phyloP scores from a whole-genome alignment of 169 alveolate species.

The Gregarina niphandrodes region DNA sequence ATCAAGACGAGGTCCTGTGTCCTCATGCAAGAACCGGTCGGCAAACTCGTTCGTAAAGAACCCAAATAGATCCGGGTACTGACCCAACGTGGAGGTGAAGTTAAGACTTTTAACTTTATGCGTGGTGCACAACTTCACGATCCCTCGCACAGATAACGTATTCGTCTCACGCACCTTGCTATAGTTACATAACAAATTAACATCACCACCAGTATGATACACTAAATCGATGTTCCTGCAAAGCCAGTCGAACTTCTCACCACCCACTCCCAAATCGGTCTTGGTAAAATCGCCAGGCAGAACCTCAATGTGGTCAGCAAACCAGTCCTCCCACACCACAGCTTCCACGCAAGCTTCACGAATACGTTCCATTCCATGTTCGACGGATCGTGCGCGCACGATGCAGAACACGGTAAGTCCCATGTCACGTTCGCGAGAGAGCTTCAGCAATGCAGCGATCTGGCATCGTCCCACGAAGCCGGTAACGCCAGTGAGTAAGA shows the following conservation, averaged over 20 bases:
- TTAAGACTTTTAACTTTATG: constrained; percentile 21
- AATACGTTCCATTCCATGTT: constrained; percentile 22
- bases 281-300: constrained; percentile 28
- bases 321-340: constrained; percentile 24
- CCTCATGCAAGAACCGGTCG: constrained; percentile 16
- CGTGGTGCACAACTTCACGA: constrained; percentile 24
- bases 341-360: constrained; percentile 30
- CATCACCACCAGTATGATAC: constrained; percentile 39
- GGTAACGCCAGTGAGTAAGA: constrained; percentile 30
- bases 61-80: constrained; percentile 34
- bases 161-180: constrained; percentile 28
- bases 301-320: constrained; percentile 16
- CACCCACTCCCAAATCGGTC: constrained; percentile 21
- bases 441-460: constrained; percentile 17
- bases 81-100: constrained; percentile 33
- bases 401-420: constrained; percentile 23
- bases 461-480: constrained; percentile 36
- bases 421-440: constrained; percentile 1
- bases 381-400: constrained; percentile 25
- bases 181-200: constrained; percentile 28
- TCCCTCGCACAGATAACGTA: constrained; percentile 16
- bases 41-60: constrained; percentile 22
- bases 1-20: constrained; percentile 17
- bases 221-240: constrained; percentile 24
- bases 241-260: constrained; percentile 19